Evolutionary conservation across 2,329 filamentous ascomycete species (phyloP).

Genomic region (Thelonectria discophora): DNA sequence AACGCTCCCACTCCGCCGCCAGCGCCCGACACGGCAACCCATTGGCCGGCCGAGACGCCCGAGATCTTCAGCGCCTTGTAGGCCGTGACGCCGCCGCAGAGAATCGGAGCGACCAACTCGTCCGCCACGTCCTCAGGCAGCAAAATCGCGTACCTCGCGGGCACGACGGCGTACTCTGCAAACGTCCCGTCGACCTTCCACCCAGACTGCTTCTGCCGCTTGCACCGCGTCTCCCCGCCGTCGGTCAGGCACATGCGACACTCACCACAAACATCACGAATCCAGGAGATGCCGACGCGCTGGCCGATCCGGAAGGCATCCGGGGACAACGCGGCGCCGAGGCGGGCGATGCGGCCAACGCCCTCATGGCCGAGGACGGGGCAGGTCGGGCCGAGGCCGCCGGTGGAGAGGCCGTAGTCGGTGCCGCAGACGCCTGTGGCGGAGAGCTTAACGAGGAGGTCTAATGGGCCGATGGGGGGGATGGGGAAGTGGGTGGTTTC

Average conservation of each 20-base stretch:
- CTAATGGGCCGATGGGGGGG: neutral
- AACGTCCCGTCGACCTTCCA: slow-evolving; percentile 50
- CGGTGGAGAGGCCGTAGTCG: slow-evolving; percentile 31
- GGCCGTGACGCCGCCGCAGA: slow-evolving; percentile 55
- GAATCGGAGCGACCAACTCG: slow-evolving; percentile 50
- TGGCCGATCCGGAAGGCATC: slow-evolving; percentile 2
- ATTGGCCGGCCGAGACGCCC: slow-evolving; percentile 45
- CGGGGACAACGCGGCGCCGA: slow-evolving; percentile 21
- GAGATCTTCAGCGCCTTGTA: slow-evolving; percentile 52
- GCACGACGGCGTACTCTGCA: slow-evolving; percentile 50
- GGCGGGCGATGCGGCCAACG: slow-evolving; percentile 23
- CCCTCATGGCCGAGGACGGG: slow-evolving; percentile 36
- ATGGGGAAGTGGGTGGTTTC: slow-evolving; percentile 1
- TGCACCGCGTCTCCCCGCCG: slow-evolving; percentile 48
- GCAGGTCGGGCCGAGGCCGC: slow-evolving; percentile 27
- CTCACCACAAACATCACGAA: slow-evolving; percentile 43
- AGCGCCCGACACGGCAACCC: slow-evolving; percentile 50
- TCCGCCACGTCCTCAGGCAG: slow-evolving; percentile 44
- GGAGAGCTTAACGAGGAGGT: slow-evolving; percentile 26
- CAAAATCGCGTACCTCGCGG: slow-evolving; percentile 45
- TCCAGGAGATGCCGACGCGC: slow-evolving; percentile 31
- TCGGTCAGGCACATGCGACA: slow-evolving; percentile 49
- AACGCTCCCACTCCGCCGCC: slow-evolving; percentile 53
- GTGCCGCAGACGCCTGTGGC: slow-evolving; percentile 34
- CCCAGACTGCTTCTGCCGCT: slow-evolving; percentile 46